phyloP scores from a whole-genome alignment of 768 basidiomycete genomes.

The Boletus rubropictus region DNA sequence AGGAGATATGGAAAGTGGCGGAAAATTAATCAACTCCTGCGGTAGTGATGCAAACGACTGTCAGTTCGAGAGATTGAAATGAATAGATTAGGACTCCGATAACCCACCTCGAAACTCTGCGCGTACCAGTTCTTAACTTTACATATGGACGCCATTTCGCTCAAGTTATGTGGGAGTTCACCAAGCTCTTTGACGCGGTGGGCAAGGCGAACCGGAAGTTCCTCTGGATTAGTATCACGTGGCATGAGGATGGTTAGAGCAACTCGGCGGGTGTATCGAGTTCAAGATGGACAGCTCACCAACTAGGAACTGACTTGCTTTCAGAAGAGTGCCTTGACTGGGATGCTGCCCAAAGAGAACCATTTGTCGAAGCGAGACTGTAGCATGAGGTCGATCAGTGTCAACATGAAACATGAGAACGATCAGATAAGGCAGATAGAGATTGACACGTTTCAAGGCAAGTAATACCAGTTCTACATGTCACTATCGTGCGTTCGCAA shows the following conservation, averaged over 20 bases:
- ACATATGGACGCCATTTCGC: slow-evolving; percentile 16
- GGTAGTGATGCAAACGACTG: background rate
- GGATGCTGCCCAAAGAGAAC: slow-evolving; percentile 16
- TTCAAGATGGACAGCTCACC: slow-evolving; percentile 1
- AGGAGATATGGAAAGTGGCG: slow-evolving; percentile 12
- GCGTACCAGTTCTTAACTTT: slow-evolving; percentile 20
- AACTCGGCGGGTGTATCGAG: too few species aligned
- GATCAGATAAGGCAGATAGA: background rate
- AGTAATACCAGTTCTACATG: background rate
- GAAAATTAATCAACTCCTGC: slow-evolving; percentile 11
- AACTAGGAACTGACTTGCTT: slow-evolving; percentile 14
- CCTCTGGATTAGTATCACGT: slow-evolving; percentile 3
- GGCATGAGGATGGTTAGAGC: background rate
- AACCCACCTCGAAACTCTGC: slow-evolving; percentile 15
- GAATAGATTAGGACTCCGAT: background rate
- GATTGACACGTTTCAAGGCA: background rate
- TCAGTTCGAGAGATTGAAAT: background rate
- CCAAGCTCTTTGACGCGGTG: slow-evolving; percentile 17
- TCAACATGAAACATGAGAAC: background rate
- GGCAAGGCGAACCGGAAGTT: slow-evolving; percentile 14
- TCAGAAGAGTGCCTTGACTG: slow-evolving; percentile 16
- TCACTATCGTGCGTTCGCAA: background rate
- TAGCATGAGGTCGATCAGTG: slow-evolving; percentile 1
- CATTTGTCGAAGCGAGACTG: slow-evolving; percentile 16
- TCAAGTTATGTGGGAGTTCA: slow-evolving; percentile 14